Conservation (phyloP, 306 rosid species). For the Cucurbita maxima region DNA sequence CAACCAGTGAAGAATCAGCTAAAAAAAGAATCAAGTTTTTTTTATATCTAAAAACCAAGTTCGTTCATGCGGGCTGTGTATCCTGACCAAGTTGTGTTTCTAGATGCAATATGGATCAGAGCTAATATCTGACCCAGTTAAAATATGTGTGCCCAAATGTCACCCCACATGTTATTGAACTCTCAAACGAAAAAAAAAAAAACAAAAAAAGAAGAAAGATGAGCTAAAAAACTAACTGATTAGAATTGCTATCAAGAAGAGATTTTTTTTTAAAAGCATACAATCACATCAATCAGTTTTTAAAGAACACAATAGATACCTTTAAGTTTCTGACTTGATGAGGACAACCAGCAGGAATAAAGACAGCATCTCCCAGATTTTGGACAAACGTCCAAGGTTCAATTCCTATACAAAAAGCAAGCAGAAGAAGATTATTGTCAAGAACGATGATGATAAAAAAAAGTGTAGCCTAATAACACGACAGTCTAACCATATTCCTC, state of each 20-base stretch:
- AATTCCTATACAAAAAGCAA: conserved; percentile 19
- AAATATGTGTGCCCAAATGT: too few relatives aligned
- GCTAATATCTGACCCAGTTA: too few relatives aligned
- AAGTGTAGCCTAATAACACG: neutral
- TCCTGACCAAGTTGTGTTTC: too few relatives aligned
- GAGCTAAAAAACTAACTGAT: neutral
- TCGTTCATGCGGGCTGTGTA: neutral
- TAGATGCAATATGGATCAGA: too few relatives aligned
- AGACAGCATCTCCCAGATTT: conserved; percentile 39
- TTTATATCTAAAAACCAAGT: neutral
- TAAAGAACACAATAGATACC: conserved; percentile 7
- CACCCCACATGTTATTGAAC: neutral
- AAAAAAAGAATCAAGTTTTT: neutral
- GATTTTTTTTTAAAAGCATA: neutral
- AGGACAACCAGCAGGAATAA: conserved; percentile 47
- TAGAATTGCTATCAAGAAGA: neutral
- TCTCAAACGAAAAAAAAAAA: neutral
- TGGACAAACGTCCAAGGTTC: conserved; percentile 44
- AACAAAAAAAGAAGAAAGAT: neutral
- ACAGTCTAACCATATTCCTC: conserved; percentile 37
- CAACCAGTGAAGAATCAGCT: neutral
- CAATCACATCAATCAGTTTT: neutral
- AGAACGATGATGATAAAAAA: neutral
- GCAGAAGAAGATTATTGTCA: neutral
- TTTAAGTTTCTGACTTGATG: conserved; percentile 39